These are phyloP conservation scores for Teratosphaeria destructans DNA, from an alignment of 2,329 filamentous ascomycete species.

Conservation along the genomic window DNA sequence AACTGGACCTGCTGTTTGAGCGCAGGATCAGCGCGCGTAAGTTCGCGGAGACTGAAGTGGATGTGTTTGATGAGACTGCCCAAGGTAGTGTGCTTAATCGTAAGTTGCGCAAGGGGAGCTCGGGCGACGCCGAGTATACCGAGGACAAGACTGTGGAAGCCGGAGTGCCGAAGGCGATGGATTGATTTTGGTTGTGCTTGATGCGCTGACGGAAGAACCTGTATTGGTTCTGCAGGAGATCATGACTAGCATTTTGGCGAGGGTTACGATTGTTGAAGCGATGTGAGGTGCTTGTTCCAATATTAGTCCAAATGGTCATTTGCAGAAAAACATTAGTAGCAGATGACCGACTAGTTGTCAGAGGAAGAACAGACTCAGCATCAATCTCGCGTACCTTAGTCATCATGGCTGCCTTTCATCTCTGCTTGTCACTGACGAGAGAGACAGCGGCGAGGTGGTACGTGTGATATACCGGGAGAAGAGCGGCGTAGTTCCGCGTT, in stretches of 20 bases:
- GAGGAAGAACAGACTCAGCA: too few relatives aligned
- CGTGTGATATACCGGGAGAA: not conserved
- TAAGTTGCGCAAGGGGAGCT: conserved; percentile 8
- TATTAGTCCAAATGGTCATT: not conserved
- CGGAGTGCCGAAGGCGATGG: not conserved
- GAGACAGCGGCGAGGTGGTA: not conserved
- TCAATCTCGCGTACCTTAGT: too few relatives aligned
- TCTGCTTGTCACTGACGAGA: not conserved
- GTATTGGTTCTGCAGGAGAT: not conserved
- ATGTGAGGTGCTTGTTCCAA: not conserved
- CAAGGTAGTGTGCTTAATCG: conserved; percentile 15
- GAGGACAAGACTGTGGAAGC: conserved; percentile 1
- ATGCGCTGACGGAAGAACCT: not conserved
- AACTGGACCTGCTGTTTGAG: conserved; percentile 79
- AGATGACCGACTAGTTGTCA: not conserved
- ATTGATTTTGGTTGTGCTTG: not conserved
- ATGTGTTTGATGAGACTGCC: conserved; percentile 42
- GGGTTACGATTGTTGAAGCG: not conserved
- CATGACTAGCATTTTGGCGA: not conserved
- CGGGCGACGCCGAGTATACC: conserved; percentile 7
- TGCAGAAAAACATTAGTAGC: not conserved
- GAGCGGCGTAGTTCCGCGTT: not conserved
- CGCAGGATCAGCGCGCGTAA: conserved; percentile 59
- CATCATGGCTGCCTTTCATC: too few relatives aligned
- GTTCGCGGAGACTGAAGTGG: conserved; percentile 50